Conservation (phyloP, 495 filamentous ascomycete genomes). For the Jackrogersella multiformis region DNA sequence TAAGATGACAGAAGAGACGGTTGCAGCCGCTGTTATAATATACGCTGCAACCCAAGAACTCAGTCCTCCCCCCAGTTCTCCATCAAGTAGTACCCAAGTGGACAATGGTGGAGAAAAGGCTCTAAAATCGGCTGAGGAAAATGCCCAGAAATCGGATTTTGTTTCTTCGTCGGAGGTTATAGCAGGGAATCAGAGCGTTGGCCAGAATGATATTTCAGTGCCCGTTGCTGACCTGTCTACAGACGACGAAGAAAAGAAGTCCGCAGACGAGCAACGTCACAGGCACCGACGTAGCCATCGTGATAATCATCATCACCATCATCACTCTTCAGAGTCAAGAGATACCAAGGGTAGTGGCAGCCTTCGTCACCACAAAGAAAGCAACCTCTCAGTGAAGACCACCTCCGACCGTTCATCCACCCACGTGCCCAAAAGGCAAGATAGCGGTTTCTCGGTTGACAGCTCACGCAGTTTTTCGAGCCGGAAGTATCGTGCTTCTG, state of each 20-base stretch:
- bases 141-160: constrained; percentile 32
- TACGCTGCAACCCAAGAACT: constrained; percentile 55
- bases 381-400: constrained; percentile 45
- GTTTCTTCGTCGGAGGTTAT: constrained; percentile 32
- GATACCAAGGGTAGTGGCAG: constrained; percentile 47
- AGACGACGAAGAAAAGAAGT: constrained; percentile 55
- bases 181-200: constrained; percentile 39
- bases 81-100: constrained; percentile 23
- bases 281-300: constrained; percentile 47
- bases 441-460: constrained; percentile 48
- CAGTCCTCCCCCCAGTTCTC: constrained; percentile 42
- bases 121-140: constrained; percentile 26
- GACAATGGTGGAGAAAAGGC: constrained; percentile 20
- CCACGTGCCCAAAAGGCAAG: constrained; percentile 39
- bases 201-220: constrained; percentile 40
- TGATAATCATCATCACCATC: constrained; percentile 27
- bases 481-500: constrained; percentile 50
- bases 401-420: constrained; percentile 48
- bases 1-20: constrained; percentile 55
- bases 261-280: constrained; percentile 47
- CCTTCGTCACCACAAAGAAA: constrained; percentile 46
- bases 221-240: constrained; percentile 59
- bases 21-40: constrained; percentile 58
- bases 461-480: constrained; percentile 42
- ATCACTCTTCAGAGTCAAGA: constrained; percentile 33